phyloP scores from a whole-genome alignment of 768 basidiomycete species.

The Kwoniella sp. region DNA sequence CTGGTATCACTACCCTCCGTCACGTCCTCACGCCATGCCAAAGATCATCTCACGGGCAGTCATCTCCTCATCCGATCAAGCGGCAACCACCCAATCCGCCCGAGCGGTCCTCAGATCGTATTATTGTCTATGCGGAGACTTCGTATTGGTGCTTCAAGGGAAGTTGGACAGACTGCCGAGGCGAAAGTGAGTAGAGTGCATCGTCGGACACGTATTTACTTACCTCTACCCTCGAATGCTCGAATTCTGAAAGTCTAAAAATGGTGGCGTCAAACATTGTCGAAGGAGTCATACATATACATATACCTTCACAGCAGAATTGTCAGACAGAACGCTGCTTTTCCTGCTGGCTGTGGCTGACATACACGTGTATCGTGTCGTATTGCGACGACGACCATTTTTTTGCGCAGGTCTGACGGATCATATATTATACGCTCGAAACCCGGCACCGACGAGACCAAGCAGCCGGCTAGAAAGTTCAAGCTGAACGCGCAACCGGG shows the following conservation, averaged over 20 bases:
- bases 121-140: conserved; percentile 58
- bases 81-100: conserved; percentile 47
- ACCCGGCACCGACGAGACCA: conserved; percentile 63
- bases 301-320: too few relatives aligned
- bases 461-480: conserved; percentile 67
- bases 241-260: too few relatives aligned
- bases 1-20: neutral
- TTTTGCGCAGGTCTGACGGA: conserved; percentile 75
- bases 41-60: conserved; percentile 88
- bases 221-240: too few relatives aligned
- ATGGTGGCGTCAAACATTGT: neutral
- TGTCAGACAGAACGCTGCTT: too few relatives aligned
- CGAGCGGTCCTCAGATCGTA: conserved; percentile 56
- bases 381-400: too few relatives aligned
- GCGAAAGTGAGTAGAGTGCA: conserved; percentile 44
- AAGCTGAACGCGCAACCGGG: conserved; percentile 77
- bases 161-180: conserved; percentile 53
- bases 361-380: too few relatives aligned
- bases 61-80: conserved; percentile 75
- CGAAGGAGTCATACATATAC: too few relatives aligned
- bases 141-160: conserved; percentile 56
- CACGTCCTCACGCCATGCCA: conserved; percentile 64
- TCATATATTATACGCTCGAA: conserved; percentile 78
- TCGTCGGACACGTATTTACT: neutral
- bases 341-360: too few relatives aligned